These are phyloP conservation scores for Asclepias syriaca DNA, from an alignment of 257 asterid species.

Conservation along the genomic window DNA sequence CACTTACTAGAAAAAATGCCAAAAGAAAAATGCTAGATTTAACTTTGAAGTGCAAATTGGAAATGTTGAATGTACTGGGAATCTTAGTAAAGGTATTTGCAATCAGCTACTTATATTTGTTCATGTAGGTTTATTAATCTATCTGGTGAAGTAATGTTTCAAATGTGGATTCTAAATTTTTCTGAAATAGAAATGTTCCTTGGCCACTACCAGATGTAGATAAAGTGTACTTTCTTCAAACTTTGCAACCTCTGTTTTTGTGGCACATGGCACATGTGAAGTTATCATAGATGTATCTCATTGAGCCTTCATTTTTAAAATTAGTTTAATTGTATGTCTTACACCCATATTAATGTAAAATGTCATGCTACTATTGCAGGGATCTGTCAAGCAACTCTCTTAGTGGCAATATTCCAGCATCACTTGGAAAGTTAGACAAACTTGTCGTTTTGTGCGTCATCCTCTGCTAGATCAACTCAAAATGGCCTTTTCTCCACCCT, in stretches of 20 bases:
- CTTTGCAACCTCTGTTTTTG: not conserved
- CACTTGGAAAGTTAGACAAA: constrained; percentile 79
- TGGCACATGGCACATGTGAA: not conserved
- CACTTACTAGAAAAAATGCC: not conserved
- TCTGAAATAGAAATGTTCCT: not conserved
- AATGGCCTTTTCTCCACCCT: constrained; percentile 6
- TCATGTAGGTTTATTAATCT: not conserved
- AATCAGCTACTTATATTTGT: not conserved
- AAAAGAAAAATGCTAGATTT: not conserved
- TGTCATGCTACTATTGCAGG: constrained; percentile 41
- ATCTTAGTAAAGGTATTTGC: not conserved
- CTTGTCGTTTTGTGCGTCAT: constrained; percentile 70
- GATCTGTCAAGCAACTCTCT: constrained; percentile 97
- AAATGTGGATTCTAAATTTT: not conserved
- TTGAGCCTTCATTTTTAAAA: not conserved
- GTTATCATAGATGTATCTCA: not conserved
- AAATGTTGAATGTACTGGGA: not conserved
- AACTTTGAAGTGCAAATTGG: not conserved
- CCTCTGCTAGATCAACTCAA: constrained; percentile 9
- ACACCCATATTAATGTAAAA: not conserved
- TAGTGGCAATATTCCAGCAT: constrained; percentile 84
- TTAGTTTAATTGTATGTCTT: not conserved
- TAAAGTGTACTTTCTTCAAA: not conserved
- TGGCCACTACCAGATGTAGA: not conserved
- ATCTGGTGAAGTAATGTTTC: not conserved